A percentile compares a stretch with the other conserved stretches of the same genome.
phyloP scores from a whole-genome alignment of 495 filamentous ascomycete species.

The Penicillium coffeae region DNA sequence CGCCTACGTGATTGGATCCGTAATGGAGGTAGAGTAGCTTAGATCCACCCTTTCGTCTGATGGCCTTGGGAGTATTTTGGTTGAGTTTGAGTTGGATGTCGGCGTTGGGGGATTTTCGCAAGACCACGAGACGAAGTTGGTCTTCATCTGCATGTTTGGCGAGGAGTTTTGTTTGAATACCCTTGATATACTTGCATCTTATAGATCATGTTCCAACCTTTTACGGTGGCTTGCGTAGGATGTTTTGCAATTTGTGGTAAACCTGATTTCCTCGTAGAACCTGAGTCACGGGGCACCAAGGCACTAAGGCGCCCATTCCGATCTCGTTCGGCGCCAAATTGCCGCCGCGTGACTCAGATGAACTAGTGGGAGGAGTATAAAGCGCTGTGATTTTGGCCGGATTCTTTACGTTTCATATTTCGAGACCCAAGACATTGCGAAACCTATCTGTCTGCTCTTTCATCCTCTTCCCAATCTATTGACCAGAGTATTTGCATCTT shows the following conservation, averaged over 20 bases:
- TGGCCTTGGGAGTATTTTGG: too few relatives aligned
- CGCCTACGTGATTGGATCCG: constrained; percentile 51
- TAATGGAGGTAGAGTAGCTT: constrained; percentile 32
- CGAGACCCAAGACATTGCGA: too few relatives aligned
- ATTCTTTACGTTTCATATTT: too few relatives aligned
- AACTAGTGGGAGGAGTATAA: too few relatives aligned
- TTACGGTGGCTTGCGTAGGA: not conserved
- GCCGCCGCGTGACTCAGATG: too few relatives aligned
- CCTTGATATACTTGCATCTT: constrained; percentile 10
- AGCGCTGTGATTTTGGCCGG: too few relatives aligned
- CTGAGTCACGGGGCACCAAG: not conserved
- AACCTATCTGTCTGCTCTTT: too few relatives aligned
- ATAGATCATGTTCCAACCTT: constrained; percentile 1
- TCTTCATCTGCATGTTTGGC: constrained; percentile 4
- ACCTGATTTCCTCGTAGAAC: not conserved
- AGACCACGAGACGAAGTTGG: not conserved
- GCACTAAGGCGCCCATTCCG: constrained; percentile 5
- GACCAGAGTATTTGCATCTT: not conserved
- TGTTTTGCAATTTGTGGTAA: not conserved
- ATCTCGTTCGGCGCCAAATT: too few relatives aligned
- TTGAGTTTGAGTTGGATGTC: too few relatives aligned
- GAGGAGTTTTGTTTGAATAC: constrained; percentile 14
- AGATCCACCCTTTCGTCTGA: not conserved
- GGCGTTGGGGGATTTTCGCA: not conserved
- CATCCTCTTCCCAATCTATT: not conserved